phyloP scores from a whole-genome alignment of 179 eudicot species.

The Beta corolliflora region DNA sequence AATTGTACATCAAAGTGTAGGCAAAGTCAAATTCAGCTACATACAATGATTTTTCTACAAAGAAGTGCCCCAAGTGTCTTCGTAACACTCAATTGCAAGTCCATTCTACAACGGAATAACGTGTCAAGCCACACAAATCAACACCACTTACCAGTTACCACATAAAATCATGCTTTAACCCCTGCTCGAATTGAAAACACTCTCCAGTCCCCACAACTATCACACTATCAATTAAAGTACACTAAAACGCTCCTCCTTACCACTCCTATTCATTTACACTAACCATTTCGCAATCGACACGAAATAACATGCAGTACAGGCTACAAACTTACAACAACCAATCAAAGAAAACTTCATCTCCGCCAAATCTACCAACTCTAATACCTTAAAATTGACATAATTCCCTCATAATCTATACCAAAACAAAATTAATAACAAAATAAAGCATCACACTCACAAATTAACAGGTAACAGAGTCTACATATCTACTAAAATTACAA shows the following conservation, averaged over 20 bases:
- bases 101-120: background rate
- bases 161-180: background rate
- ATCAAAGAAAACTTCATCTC: background rate
- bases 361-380: constrained; percentile 3
- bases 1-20: background rate
- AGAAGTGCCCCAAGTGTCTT: background rate
- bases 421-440: no score
- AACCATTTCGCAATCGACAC: background rate
- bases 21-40: background rate
- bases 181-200: background rate
- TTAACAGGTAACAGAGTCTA: background rate
- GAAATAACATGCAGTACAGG: background rate
- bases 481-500: background rate
- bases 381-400: background rate
- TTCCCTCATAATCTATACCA: no score
- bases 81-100: background rate
- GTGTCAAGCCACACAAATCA: background rate
- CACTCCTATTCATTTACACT: background rate
- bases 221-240: background rate
- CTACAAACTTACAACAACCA: background rate
- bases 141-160: background rate
- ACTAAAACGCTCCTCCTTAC: constrained; percentile 13
- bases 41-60: background rate
- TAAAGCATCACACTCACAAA: no score
- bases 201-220: background rate